Evolutionary conservation across 1,139 yeast species (phyloP).

Genomic region (Taphrina flavorubra): DNA sequence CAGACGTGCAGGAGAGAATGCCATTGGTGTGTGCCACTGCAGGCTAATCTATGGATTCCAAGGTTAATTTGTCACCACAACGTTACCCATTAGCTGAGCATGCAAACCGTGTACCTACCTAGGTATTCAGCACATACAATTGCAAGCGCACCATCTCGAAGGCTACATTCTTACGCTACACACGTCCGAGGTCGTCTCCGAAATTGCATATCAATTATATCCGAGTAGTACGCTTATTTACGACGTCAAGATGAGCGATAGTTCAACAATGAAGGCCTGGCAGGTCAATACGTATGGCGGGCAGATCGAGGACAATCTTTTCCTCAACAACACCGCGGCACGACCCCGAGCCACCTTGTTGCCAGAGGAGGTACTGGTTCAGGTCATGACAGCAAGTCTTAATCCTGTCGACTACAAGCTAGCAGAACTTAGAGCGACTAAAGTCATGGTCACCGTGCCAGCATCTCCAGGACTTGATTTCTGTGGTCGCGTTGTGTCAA

Average conservation of each 20-base stretch:
- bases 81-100: no score
- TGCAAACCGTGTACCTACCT: no score
- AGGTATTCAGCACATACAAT: no score
- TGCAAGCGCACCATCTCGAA: background rate
- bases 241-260: background rate
- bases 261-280: conserved; percentile 31
- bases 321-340: conserved; percentile 19
- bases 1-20: no score
- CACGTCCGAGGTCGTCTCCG: background rate
- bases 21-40: no score
- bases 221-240: no score
- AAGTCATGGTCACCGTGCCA: conserved; percentile 21
- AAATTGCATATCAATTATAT: no score
- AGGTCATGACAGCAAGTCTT: conserved; percentile 34
- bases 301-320: conserved; percentile 20
- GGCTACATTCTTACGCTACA: background rate
- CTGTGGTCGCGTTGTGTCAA: conserved; percentile 33
- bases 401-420: conserved; percentile 43
- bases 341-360: conserved; percentile 7
- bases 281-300: conserved; percentile 12
- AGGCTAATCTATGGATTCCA: no score
- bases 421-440: conserved; percentile 11
- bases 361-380: conserved; percentile 40
- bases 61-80: no score
- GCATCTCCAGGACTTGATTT: conserved; percentile 39